Percentiles rank a stretch among this genome's conserved stretches.
phyloP scores from a whole-genome alignment of 345 rosid species.

The Salix viminalis region DNA sequence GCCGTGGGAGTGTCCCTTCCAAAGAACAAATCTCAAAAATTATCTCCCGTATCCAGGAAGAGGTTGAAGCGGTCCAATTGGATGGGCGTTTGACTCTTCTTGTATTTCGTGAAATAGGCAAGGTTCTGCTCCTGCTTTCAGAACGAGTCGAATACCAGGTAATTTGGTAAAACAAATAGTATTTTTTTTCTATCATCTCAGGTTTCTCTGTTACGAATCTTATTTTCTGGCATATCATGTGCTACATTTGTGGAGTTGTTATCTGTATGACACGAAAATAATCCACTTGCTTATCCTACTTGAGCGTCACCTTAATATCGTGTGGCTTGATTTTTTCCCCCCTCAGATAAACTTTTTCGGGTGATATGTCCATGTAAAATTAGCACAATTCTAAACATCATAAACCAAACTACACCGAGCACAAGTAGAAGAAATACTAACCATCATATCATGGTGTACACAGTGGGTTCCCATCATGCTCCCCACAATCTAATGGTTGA shows the following conservation, averaged over 20 bases:
- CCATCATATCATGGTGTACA: background rate
- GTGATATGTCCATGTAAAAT: background rate
- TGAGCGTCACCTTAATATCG: background rate
- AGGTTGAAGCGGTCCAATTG: slow-evolving; percentile 85
- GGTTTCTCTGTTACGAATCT: background rate
- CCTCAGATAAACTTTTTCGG: background rate
- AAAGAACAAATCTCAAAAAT: slow-evolving; percentile 82
- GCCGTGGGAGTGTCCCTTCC: slow-evolving; percentile 91
- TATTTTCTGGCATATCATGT: background rate
- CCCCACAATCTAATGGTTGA: background rate
- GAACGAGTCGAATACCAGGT: slow-evolving; percentile 96
- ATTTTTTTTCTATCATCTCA: background rate
- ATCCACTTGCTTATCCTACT: background rate
- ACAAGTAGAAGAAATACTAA: background rate
- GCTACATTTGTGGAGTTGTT: background rate
- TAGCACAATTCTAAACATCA: background rate
- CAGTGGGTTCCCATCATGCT: background rate
- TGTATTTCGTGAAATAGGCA: slow-evolving; percentile 80
- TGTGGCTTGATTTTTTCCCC: background rate
- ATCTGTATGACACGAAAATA: background rate
- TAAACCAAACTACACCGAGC: background rate
- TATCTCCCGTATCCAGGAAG: slow-evolving; percentile 82
- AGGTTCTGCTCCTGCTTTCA: slow-evolving; percentile 73
- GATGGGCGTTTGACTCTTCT: slow-evolving; percentile 87
- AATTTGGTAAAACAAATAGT: background rate